Percentiles rank a stretch among this genome's conserved stretches.
These are phyloP conservation scores for Claviceps humidiphila DNA, from an alignment of 2,329 filamentous ascomycete species.

Conservation along the genomic window DNA sequence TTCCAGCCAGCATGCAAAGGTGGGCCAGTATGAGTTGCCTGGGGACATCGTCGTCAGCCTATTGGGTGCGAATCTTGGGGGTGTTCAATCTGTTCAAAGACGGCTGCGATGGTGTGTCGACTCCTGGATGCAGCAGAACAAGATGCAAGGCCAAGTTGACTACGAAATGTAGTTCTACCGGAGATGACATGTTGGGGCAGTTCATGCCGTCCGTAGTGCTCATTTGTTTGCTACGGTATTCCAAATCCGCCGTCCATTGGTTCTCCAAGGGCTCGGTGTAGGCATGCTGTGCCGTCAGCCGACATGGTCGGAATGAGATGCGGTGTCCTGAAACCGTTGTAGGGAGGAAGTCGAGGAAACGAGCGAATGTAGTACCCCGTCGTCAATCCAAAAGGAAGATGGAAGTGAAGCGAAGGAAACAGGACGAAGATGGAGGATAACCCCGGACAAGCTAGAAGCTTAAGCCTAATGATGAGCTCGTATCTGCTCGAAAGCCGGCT, in stretches of 20 bases:
- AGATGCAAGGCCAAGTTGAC: background rate
- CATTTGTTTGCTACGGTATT: no score
- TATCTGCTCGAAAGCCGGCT: background rate
- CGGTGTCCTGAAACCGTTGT: background rate
- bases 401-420: background rate
- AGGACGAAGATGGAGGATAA: background rate
- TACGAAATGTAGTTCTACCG: background rate
- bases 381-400: background rate
- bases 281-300: background rate
- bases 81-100: background rate
- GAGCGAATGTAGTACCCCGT: background rate
- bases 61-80: background rate
- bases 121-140: constrained; percentile 1
- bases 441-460: background rate
- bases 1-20: background rate
- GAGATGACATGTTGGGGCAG: no score
- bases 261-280: background rate
- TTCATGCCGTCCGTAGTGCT: no score
- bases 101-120: constrained; percentile 1
- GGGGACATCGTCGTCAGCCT: background rate
- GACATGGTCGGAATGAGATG: background rate
- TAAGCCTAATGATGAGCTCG: background rate
- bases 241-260: background rate
- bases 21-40: background rate
- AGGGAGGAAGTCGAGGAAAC: background rate